phyloP scores from a whole-genome alignment of 352 stramenopile species.

The Synura sp. region DNA sequence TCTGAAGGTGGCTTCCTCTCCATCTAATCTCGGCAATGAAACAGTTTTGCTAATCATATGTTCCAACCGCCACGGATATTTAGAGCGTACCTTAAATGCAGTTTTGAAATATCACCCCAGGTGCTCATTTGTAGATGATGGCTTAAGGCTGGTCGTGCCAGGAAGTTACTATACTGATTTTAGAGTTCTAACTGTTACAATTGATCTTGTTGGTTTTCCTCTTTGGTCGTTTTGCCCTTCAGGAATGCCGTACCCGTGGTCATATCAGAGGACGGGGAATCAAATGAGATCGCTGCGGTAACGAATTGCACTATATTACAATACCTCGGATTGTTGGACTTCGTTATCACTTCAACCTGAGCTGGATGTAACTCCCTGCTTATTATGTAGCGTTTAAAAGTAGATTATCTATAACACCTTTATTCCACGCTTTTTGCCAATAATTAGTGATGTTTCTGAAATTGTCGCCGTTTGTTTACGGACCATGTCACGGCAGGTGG shows the following conservation, averaged over 20 bases:
- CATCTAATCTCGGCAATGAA: too few relatives aligned
- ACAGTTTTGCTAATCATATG: slow-evolving; percentile 63
- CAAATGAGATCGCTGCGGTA: slow-evolving; percentile 51
- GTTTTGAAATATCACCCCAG: slow-evolving; percentile 50
- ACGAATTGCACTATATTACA: too few relatives aligned
- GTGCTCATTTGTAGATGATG: slow-evolving; percentile 29
- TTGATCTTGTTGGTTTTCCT: not conserved
- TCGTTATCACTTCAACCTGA: too few relatives aligned
- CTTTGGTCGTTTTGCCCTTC: slow-evolving; percentile 45
- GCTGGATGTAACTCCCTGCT: not conserved
- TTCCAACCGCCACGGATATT: slow-evolving; percentile 62
- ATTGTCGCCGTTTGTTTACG: slow-evolving; percentile 46
- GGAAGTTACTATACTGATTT: too few relatives aligned
- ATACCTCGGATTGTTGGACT: too few relatives aligned
- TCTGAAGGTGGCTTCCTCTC: too few relatives aligned
- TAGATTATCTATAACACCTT: too few relatives aligned
- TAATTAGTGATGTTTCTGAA: not conserved
- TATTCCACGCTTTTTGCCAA: not conserved
- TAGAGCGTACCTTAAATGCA: slow-evolving; percentile 58
- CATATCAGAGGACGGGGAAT: slow-evolving; percentile 67
- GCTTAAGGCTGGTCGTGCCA: too few relatives aligned
- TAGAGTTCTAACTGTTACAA: not conserved
- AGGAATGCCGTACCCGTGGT: slow-evolving; percentile 59
- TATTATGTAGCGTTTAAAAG: too few relatives aligned
- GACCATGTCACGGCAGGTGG: slow-evolving; percentile 53